Conservation (phyloP, 768 basidiomycete species). For the Lactarius deliciosus region DNA sequence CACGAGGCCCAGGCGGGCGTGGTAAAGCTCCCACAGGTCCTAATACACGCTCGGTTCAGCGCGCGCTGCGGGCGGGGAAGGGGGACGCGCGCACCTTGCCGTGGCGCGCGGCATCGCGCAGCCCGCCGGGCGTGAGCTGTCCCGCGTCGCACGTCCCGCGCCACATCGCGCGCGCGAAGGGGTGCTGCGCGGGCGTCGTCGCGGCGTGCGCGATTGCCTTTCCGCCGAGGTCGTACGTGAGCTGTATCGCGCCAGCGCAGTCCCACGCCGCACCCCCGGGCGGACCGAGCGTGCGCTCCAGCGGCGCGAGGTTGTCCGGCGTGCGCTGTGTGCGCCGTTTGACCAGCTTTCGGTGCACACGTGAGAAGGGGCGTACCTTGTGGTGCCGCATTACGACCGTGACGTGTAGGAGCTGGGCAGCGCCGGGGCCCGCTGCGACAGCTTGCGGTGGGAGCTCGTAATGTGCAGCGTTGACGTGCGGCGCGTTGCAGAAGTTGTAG, state of each 20-base stretch:
- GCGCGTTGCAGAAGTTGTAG: constrained; percentile 55
- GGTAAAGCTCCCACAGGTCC: constrained; percentile 51
- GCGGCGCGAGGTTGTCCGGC: constrained; percentile 50
- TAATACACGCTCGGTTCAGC: constrained; percentile 25
- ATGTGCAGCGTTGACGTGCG: constrained; percentile 44
- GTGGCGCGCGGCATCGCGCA: constrained; percentile 44
- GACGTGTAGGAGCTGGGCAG: constrained; percentile 42
- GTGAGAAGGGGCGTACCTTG: constrained; percentile 37
- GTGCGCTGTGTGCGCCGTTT: constrained; percentile 39
- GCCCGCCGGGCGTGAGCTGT: constrained; percentile 47
- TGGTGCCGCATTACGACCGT: constrained; percentile 49
- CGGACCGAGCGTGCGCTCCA: constrained; percentile 43
- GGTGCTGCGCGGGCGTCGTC: constrained; percentile 42
- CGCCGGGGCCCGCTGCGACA: constrained; percentile 19
- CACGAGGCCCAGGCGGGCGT: constrained; percentile 40
- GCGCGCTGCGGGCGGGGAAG: background rate
- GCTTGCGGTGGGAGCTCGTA: constrained; percentile 37
- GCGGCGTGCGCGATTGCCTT: constrained; percentile 43
- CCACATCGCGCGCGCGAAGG: constrained; percentile 47
- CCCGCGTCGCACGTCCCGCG: constrained; percentile 49
- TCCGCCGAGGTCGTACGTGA: constrained; percentile 41
- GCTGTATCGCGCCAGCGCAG: constrained; percentile 41
- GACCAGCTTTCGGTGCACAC: background rate
- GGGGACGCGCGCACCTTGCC: constrained; percentile 38
- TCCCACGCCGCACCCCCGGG: constrained; percentile 40